Evolutionary conservation across 257 asterid genomes (phyloP).

Genomic region (Verbascum thapsus): DNA sequence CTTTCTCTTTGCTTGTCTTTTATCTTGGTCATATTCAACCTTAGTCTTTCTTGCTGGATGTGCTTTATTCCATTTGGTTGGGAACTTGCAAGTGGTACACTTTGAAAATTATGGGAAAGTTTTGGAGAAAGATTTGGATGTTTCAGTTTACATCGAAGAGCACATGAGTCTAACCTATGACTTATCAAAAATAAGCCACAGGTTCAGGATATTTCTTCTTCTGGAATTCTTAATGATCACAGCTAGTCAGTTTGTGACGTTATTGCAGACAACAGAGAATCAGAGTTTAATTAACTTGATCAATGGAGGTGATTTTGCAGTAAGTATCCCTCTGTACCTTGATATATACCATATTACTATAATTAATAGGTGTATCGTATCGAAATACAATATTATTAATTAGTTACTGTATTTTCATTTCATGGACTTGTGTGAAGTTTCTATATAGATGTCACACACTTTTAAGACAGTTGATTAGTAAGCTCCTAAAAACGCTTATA

Average conservation of each 20-base stretch:
- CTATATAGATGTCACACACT: background rate
- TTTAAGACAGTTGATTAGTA: background rate
- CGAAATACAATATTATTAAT: background rate
- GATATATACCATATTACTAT: background rate
- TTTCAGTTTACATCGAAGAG: slow-evolving; percentile 72
- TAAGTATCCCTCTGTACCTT: slow-evolving; percentile 37
- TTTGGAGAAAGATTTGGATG: slow-evolving; percentile 73
- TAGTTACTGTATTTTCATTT: background rate
- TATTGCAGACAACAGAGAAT: slow-evolving; percentile 72
- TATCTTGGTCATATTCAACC: slow-evolving; percentile 75
- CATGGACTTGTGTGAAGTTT: background rate
- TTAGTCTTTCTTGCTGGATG: slow-evolving; percentile 70
- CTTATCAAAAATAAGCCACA: slow-evolving; percentile 83
- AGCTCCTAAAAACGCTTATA: background rate
- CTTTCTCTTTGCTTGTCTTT: slow-evolving; percentile 46
- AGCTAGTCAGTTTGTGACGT: slow-evolving; percentile 64
- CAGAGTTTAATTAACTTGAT: slow-evolving; percentile 63
- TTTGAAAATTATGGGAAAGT: slow-evolving; percentile 74
- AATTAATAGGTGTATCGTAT: background rate
- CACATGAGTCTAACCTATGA: slow-evolving; percentile 64
- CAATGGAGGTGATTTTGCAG: slow-evolving; percentile 85
- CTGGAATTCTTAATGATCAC: slow-evolving; percentile 69
- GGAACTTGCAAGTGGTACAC: slow-evolving; percentile 75
- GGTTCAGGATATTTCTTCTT: slow-evolving; percentile 76
- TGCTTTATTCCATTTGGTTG: slow-evolving; percentile 69